phyloP scores from a whole-genome alignment of 139 green algal species.

The Haematococcus lacustris region DNA sequence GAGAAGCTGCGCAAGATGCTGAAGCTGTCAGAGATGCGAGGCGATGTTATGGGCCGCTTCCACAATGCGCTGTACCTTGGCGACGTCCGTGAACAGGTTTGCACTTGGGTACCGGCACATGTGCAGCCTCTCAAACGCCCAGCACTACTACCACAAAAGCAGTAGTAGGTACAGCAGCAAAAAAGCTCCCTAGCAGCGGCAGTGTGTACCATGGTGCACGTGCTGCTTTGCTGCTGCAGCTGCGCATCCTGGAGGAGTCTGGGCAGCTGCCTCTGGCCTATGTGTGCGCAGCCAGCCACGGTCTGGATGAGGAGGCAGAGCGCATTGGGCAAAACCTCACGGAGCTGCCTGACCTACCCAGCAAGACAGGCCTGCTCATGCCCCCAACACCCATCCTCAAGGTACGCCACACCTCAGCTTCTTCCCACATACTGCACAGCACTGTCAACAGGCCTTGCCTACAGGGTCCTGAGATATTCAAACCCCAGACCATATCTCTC shows the following conservation, averaged over 20 bases:
- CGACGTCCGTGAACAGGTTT: constrained; percentile 73
- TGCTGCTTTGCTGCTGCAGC: too few species aligned
- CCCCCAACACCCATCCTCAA: constrained; percentile 43
- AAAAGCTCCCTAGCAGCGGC: neutral
- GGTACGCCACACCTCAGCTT: too few species aligned
- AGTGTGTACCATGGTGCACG: too few species aligned
- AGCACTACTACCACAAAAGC: too few species aligned
- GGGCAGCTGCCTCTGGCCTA: constrained; percentile 90
- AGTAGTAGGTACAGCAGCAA: too few species aligned
- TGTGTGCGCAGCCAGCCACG: constrained; percentile 80
- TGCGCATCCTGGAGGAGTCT: constrained; percentile 82
- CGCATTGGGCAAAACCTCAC: constrained; percentile 32
- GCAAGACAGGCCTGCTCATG: constrained; percentile 22
- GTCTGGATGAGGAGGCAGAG: constrained; percentile 57
- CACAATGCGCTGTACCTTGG: constrained; percentile 97
- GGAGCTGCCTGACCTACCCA: constrained; percentile 18
- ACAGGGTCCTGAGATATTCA: too few species aligned
- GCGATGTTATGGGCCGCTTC: constrained; percentile 91
- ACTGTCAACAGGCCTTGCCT: too few species aligned
- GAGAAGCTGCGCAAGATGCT: constrained; percentile 84
- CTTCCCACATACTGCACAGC: too few species aligned
- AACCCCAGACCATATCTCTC: too few species aligned
- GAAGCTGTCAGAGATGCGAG: constrained; percentile 95
- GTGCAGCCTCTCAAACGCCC: too few species aligned
- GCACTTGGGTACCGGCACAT: neutral